Evolutionary conservation across 73 alveolate genomes (phyloP), one percentile per base, ranked within the genome.

Genomic region (Stentor coeruleus): DNA sequence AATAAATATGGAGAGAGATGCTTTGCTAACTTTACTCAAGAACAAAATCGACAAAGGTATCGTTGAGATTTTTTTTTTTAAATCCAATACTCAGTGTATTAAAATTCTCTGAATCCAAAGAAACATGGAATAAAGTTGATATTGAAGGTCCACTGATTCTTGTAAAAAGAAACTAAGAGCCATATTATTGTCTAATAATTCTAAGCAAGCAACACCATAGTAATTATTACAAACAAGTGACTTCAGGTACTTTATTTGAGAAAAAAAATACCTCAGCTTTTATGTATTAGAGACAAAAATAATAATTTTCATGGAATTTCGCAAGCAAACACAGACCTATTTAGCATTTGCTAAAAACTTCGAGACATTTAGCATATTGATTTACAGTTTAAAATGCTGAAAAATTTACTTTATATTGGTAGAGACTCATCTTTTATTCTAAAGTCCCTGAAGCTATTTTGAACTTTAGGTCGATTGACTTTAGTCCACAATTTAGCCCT

Each of bases 131-230:
- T 26, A 66, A 66, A 66, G 39, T 37, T 2, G 79, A 66, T 33
- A 66, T 66, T 2, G 79, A 66, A 66, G 79, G 79, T 40, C 79
- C 79, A 26, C 37, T 66, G 42, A 20, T 66, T 20, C 79, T 66
- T 66, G 79, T 66, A 20, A 66, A 66, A 33, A 37, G 79, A 20
- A 66, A 40, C 79, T 40, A 66, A 33, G 79, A 66, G 33, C 79
- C 79, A 15, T 33, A 66, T 66, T 66, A 28, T 31, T 66, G 37
- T 33, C 11, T 66, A 33, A 66, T 31, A 2, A 66, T 66, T 40
- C 14, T 66, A 33, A 66, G 33, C 33, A 66, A 66, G 79, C 79
- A 66, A 26, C n/a, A 20, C 37, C 36, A 20, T 33, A 20, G n/a
- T 1, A 66, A 66, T 66, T 66, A 28, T 31, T 31, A 33, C 41